phyloP scores from a whole-genome alignment of 495 filamentous ascomycete species.

The Chaetomium cochliodes region DNA sequence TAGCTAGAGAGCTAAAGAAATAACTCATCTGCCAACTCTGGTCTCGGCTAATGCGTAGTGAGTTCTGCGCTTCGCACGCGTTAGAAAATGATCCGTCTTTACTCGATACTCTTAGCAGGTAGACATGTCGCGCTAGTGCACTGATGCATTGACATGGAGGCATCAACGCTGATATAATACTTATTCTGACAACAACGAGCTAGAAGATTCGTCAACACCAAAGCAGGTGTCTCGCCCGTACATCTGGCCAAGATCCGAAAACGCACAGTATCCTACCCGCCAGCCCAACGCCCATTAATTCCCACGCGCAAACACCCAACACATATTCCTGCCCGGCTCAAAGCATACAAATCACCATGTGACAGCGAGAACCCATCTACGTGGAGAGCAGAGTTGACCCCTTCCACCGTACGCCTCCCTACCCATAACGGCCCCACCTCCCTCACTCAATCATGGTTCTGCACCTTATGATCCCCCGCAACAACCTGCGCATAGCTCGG shows the following conservation, averaged over 20 bases:
- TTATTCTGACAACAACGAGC: too few relatives aligned
- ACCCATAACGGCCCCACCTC: background rate
- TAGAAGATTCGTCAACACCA: background rate
- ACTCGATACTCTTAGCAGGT: too few relatives aligned
- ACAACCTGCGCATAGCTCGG: conserved; percentile 86
- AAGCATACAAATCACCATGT: background rate
- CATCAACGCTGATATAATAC: too few relatives aligned
- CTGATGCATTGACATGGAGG: too few relatives aligned
- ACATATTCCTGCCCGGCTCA: background rate
- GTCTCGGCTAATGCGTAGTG: background rate
- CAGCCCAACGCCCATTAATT: background rate
- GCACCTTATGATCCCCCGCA: conserved; percentile 84
- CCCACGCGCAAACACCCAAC: background rate
- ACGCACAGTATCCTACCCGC: background rate
- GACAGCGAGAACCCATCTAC: background rate
- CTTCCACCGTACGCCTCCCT: background rate
- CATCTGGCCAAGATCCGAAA: background rate
- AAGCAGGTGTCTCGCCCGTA: too few relatives aligned
- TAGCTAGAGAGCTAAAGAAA: background rate
- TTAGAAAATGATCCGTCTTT: background rate
- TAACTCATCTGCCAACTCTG: too few relatives aligned
- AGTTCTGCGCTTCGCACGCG: background rate
- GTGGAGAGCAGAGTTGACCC: background rate
- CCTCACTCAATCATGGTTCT: conserved; percentile 58
- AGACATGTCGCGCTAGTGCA: too few relatives aligned